Evolutionary conservation across 2,329 filamentous ascomycete species (phyloP), one percentile per base, ranked within the genome.

Genomic region (Aureobasidium musti): DNA sequence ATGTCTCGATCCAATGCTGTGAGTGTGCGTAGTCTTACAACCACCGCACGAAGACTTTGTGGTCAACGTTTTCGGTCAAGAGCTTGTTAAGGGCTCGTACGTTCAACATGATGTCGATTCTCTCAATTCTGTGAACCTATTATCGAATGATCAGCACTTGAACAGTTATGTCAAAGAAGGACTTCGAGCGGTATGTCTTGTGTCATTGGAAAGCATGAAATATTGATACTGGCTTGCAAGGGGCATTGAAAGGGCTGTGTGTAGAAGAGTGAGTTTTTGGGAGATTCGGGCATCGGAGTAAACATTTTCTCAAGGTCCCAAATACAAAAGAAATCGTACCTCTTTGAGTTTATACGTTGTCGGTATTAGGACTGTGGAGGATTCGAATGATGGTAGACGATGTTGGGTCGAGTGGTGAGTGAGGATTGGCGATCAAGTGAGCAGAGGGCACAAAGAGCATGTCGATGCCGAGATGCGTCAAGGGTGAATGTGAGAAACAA

Each of bases 11-110:
- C 6, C 7, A n/a, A 43, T 11, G 14, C 10, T 2, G 2, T n/a
- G 17, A 11, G 13, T 21, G 7, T 3, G n/a, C 14, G 21, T 5
- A 28, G 2, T 74, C 75, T 73, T 72, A 77, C 74, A 77, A 80
- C 75, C 79, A 79, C 49, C 76, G 76, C 37, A 77, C 77, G 71
- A 78, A 81, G 43, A 81, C 75, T 45, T 76, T 73, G 30, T 75
- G 72, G 67, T 81, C 77, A 50, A 76, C 76, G 71, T 82, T 81
- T 65, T 77, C 76, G 43, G 77, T 76, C 64, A 82, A 73, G 45
- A 81, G 73, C 69, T 79, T 78, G 68, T 75, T 79, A 60, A 82
- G 72, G 43, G 76, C 79, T 66, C 76, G 76, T 21, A 77, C 74
- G 73, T 80, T 79, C 50, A 82, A 72, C 80, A 82, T 82, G 28